Conservation (phyloP, 306 rosid species). For the Casuarina equisetifolia region DNA sequence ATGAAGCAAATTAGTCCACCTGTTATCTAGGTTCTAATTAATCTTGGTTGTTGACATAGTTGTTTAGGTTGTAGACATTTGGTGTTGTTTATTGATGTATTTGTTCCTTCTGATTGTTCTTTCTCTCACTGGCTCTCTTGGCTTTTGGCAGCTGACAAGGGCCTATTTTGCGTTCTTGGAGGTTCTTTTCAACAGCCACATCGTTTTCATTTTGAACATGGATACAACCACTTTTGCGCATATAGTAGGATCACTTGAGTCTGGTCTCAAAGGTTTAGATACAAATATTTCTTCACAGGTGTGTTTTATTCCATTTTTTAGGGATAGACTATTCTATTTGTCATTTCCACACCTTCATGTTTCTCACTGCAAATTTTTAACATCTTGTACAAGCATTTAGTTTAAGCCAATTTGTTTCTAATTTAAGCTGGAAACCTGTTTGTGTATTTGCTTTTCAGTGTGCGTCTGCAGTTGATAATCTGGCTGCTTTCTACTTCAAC, state of each 20-base stretch:
- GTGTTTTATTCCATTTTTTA: conserved; percentile 19
- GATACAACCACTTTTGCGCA: conserved; percentile 86
- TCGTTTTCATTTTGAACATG: conserved; percentile 71
- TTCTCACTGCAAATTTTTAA: conserved; percentile 14
- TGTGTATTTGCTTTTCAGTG: conserved; percentile 57
- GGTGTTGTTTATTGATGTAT: neutral
- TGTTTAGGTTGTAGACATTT: neutral
- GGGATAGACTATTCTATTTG: neutral
- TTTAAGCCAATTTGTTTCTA: neutral
- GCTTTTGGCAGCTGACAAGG: conserved; percentile 74
- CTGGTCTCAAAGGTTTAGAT: conserved; percentile 98
- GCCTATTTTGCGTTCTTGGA: conserved; percentile 97
- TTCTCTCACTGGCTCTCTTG: conserved; percentile 5
- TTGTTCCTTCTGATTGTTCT: neutral
- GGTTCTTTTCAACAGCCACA: conserved; percentile 88
- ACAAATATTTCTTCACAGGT: conserved; percentile 95
- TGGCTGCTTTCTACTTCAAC: conserved; percentile 95
- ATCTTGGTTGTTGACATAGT: conserved; percentile 2
- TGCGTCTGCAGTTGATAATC: conserved; percentile 93
- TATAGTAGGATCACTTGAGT: conserved; percentile 92
- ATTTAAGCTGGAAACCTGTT: neutral
- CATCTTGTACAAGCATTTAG: neutral
- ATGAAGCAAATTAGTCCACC: neutral
- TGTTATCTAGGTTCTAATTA: neutral
- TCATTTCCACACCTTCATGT: conserved; percentile 11